Evolutionary conservation across 2,329 filamentous ascomycete genomes (phyloP), one percentile per base, ranked within the genome.

Genomic region (Dendryphion nanum): DNA sequence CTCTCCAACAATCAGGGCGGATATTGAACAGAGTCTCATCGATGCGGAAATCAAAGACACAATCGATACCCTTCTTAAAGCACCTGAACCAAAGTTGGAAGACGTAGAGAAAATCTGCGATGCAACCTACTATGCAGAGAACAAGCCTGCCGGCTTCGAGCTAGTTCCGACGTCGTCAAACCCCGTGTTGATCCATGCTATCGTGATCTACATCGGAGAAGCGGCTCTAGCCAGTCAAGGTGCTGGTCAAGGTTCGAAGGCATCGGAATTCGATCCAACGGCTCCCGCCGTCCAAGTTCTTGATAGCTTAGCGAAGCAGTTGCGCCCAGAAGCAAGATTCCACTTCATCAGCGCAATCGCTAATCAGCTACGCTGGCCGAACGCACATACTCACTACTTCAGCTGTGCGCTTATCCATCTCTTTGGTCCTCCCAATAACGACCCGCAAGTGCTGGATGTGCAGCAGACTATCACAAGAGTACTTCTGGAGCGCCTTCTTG

Each of bases 321-420:
- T 94, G 26, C 75, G 78, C 26, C 79, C 86, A 1, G 88, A 94
- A 65, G 82, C 83, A 16, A 83, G 90, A 37, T 95, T 95, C 70
- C 86, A 88, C 61, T 74, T 98, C 41, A 69, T 97, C 40, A 82
- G 78, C 51, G 87, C 86, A 49, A 88, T 98, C 60, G 79, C 88
- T 40, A 95, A 97, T 65, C 90, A 97, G 68, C 78, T 98, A 33
- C 86, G 93, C 44, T 95, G 85, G 63, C 89, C 90, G 8, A 95
- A 89, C 59, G 82, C 83, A 33, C 83, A 94, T 58, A 98, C 93
- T 10, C 85, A 90, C 58, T 98, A 93, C 70, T 98, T 95, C 70
- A 90, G 83, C 60, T 87, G 89, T 55, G 79, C 85, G 12, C 74
- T 97, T 30, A 76, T 97, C 33, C 82, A 94, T 52, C 75, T 96